Percentiles rank a stretch among this genome's conserved stretches.
Evolutionary conservation across 306 rosid species (phyloP).

Genomic region (Dalbergia cochinchinensis): DNA sequence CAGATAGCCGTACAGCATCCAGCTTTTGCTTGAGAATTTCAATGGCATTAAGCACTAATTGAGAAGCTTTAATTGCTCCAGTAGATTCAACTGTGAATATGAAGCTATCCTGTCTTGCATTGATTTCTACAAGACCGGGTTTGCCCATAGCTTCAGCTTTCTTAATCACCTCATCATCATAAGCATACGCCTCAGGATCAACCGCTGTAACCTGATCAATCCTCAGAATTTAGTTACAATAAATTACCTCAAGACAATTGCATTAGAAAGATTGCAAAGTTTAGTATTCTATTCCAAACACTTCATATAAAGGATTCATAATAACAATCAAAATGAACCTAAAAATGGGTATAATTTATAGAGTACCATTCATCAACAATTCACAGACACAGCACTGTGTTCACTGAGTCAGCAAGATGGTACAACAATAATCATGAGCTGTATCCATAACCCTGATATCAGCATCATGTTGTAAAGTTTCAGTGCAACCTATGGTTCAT

Average conservation of each 20-base stretch:
- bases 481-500: conserved; percentile 8
- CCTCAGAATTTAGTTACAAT: neutral
- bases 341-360: neutral
- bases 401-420: neutral
- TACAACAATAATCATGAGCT: conserved; percentile 2
- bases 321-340: conserved; percentile 20
- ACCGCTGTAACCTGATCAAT: conserved; percentile 66
- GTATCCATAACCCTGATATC: neutral
- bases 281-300: neutral
- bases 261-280: neutral
- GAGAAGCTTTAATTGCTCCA: conserved; percentile 91
- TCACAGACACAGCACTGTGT: conserved; percentile 9
- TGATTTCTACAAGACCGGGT: conserved; percentile 88
- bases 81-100: conserved; percentile 94
- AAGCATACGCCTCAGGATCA: conserved; percentile 89
- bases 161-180: conserved; percentile 94
- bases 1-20: conserved; percentile 93
- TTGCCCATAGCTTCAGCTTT: conserved; percentile 98
- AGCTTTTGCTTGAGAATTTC: conserved; percentile 92
- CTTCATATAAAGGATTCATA: neutral
- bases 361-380: conserved; percentile 6
- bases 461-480: neutral
- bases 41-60: conserved; percentile 84
- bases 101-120: conserved; percentile 88
- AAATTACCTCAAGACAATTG: conserved; percentile 6